Conservation (phyloP, 1,284 basidiomycete genomes). For the Laetiporus sulphureus region DNA sequence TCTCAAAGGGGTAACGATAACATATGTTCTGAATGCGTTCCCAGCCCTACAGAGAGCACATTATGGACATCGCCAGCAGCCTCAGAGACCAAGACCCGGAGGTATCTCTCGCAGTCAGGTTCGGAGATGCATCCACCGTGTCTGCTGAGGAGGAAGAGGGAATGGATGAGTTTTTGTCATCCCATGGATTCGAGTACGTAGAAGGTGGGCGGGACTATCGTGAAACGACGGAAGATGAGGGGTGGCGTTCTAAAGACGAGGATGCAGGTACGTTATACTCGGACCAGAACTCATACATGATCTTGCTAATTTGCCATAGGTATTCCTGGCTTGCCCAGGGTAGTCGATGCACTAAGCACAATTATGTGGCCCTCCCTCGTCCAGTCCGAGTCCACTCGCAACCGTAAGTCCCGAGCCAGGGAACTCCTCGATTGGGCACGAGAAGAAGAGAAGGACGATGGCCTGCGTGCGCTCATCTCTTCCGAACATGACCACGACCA, state of each 20-base stretch:
- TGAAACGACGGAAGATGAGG: conserved; percentile 18
- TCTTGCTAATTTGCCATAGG: conserved; percentile 26
- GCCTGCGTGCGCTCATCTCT: conserved; percentile 28
- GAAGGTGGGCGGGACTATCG: conserved; percentile 29
- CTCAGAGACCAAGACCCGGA: conserved; percentile 52
- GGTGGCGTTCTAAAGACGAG: conserved; percentile 20
- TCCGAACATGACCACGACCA: conserved; percentile 13
- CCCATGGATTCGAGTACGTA: conserved; percentile 69
- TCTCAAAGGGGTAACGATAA: too few species aligned
- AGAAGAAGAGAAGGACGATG: conserved; percentile 28
- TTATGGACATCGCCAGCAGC: conserved; percentile 41
- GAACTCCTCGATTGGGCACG: conserved; percentile 30
- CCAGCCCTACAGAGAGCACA: conserved; percentile 46
- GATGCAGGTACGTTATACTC: conserved; percentile 14
- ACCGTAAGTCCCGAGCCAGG: conserved; percentile 26
- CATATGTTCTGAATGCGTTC: too few species aligned
- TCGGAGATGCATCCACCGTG: conserved; percentile 23
- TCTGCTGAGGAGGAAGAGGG: conserved; percentile 36
- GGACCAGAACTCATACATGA: neutral
- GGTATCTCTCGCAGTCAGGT: conserved; percentile 60
- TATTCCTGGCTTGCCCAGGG: conserved; percentile 55
- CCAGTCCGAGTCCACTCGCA: conserved; percentile 24
- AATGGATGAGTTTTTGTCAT: conserved; percentile 58
- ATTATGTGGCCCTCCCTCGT: conserved; percentile 82
- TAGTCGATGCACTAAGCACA: conserved; percentile 71